Conservation (phyloP, 1,139 yeast species). For the Citeromyces hawaiiensis region DNA sequence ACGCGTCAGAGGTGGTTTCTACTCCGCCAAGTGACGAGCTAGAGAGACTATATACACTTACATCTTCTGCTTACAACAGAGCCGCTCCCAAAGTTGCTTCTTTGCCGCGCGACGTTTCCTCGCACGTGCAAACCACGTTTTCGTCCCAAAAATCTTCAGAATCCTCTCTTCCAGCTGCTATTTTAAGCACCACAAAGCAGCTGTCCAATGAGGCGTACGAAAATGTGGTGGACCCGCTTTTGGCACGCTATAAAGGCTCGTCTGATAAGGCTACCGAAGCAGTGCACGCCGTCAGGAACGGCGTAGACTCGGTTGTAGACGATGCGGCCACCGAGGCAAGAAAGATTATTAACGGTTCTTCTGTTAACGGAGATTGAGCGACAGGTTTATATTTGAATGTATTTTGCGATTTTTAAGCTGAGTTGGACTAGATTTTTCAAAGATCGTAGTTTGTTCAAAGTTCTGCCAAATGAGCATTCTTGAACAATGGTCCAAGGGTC, state of each 20-base stretch:
- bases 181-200: conserved; percentile 6
- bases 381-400: not conserved
- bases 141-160: conserved; percentile 2
- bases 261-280: conserved; percentile 1
- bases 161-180: conserved; percentile 1
- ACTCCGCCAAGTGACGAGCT: conserved; percentile 5
- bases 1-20: not conserved
- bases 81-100: conserved; percentile 5
- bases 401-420: too few relatives aligned
- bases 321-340: conserved; percentile 3
- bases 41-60: conserved; percentile 4
- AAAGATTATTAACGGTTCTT: conserved; percentile 4
- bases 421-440: too few relatives aligned
- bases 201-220: conserved; percentile 6
- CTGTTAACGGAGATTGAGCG: conserved; percentile 2
- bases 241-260: conserved; percentile 3
- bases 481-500: too few relatives aligned
- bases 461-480: too few relatives aligned
- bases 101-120: conserved; percentile 5
- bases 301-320: conserved; percentile 5
- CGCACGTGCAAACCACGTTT: conserved; percentile 3
- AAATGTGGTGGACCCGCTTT: conserved; percentile 5
- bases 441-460: too few relatives aligned
- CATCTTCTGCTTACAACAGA: conserved; percentile 5
- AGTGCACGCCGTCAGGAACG: conserved; percentile 3